Evolutionary conservation across 352 stramenopile species (phyloP), one percentile per base, ranked within the genome.

Genomic region (Aphanomyces invadans): DNA sequence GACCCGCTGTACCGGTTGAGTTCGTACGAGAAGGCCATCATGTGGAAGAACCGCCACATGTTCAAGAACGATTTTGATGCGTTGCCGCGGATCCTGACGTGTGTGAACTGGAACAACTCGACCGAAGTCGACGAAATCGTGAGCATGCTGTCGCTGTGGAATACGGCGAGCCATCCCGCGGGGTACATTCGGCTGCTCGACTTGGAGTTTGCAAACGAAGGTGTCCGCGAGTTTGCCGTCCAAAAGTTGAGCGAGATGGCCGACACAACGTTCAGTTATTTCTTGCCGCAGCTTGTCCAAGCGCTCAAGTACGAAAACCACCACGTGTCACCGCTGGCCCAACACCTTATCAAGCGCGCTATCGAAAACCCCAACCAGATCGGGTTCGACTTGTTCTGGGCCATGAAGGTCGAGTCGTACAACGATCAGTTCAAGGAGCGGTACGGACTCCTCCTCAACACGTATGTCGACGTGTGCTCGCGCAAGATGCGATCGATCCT

Each of bases 401-500:
- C 71, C 70, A 91, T 96, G 83, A 93, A 93, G 70, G 84, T 93
- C 39, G 88, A 96, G 55, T 84, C 87, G 17, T 76, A 95, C 72
- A 90, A 91, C 67, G 71, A 79, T 9, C 80, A 91, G 52, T 89
- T 90, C 61, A 78, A 78, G 19, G 87, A 92, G 57, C 76, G 86
- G 15, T 94, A 92, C 49, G 85, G 85, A 11, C 88, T 81, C 0
- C 80, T 94, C 63, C 74, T 94, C 52, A 94, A 94, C 38, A 81
- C 81, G 4, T 94, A 94, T 53, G 45, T 94, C 49, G 83, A 94
- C 45, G 85, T 90, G 52, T 90, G 77, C 72, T 97, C 76, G 63
- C 87, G 78, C 64, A 97, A 97, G 75, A 95, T 96, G 87, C 89
- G 87, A 39, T 78, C 91, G 0, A 95, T 97, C 72, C 74, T 92